These are phyloP conservation scores for Marsdenia floribunda DNA, from an alignment of 257 asterid genomes.

Conservation along the genomic window DNA sequence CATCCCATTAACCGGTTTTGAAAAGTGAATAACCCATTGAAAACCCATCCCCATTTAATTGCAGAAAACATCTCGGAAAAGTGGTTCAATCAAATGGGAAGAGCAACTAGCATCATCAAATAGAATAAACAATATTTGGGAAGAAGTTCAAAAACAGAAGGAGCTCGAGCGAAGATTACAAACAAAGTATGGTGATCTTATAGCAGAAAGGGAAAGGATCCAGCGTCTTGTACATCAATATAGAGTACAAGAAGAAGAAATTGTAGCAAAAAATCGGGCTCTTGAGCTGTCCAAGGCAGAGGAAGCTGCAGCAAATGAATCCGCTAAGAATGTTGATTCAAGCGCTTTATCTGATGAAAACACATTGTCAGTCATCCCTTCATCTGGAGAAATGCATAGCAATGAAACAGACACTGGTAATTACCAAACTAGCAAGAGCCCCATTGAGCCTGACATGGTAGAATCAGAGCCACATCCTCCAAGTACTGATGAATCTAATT, in stretches of 20 bases:
- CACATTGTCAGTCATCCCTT: neutral
- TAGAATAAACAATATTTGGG: constrained; percentile 83
- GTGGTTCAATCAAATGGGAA: no score
- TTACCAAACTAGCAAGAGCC: neutral
- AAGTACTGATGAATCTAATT: constrained; percentile 3
- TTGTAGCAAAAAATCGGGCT: constrained; percentile 27
- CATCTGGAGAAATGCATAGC: constrained; percentile 21
- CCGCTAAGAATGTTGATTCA: neutral
- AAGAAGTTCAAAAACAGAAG: constrained; percentile 97
- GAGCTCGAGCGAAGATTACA: constrained; percentile 73
- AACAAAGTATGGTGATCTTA: constrained; percentile 62
- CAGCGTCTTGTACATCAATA: constrained; percentile 35
- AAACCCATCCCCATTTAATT: no score
- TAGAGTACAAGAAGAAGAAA: constrained; percentile 44
- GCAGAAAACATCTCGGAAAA: no score
- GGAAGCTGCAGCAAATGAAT: constrained; percentile 11
- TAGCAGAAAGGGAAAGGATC: constrained; percentile 49
- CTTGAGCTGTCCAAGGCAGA: constrained; percentile 26
- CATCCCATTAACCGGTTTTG: no score
- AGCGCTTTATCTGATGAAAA: neutral
- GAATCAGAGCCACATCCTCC: constrained; percentile 6
- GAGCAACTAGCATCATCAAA: constrained; percentile 69
- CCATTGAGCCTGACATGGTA: neutral
- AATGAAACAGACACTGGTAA: constrained; percentile 12
- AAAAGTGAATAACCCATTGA: no score